Base-by-base conservation (phyloP, 2,329 filamentous ascomycete genomes). In the Trichoderma arundinaceum region DNA sequence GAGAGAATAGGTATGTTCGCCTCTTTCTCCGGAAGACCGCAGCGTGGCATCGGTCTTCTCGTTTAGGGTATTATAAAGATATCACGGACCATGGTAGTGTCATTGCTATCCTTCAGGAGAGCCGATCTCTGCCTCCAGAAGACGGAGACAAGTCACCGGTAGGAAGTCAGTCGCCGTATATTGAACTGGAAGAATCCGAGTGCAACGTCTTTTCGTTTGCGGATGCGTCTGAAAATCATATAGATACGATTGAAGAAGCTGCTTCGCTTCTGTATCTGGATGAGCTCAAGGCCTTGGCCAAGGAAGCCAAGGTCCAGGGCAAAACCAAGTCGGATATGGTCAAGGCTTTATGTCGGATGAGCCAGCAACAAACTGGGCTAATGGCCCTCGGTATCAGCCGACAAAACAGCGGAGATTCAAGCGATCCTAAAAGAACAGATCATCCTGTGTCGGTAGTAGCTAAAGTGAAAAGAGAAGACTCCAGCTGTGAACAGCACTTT, bases 1-100 rank as follows among this genome's bases (percentile, higher is more conserved):
- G 13, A 17, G 38, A 43, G 52, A 19, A 51, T 67, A 94, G 92
- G 74, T 96, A 97, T 78, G 94, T 98, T 13, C 88, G 95, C 22
- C 81, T 99, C 1, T 99, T 99, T 74, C 82, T 99, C 3, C 88
- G 95, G 53, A 99, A 99, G 76, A 92, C 92, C 1, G 91, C 91
- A 22, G 88, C 89, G 1, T 99, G 95, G 95, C 93, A 97, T 80
- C 89, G 95, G 9, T 85, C 92, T 68, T 87, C 85, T 71, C 87
- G 88, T 22, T 79, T 99, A 32, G 87, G 88, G 1, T 97, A 97
- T 72, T 87, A 94, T 72, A 86, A 88, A 69, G 94, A 98, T 74
- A 90, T 99, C 67, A 85, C 89, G 51, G 87, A 97, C 74, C 81
- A 94, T 44, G 81, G 88, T 13, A 74, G 78, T 13, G 90, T 92